These are phyloP conservation scores for Crepidotus variabilis DNA, from an alignment of 768 basidiomycete genomes.

Conservation along the genomic window DNA sequence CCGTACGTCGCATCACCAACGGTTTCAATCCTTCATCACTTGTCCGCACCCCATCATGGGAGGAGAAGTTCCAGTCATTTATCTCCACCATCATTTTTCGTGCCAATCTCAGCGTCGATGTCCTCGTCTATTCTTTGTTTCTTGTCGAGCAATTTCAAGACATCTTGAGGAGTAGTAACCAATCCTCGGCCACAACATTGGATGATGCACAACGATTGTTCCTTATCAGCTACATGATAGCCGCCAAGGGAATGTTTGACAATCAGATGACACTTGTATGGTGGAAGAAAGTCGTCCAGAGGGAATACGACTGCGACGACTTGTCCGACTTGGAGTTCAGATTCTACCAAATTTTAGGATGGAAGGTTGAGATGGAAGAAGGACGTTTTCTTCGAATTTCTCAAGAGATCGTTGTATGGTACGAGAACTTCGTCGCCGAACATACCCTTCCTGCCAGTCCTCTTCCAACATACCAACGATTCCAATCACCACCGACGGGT, in stretches of 20 bases:
- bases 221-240: conserved; percentile 14
- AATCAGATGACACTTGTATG: conserved; percentile 7
- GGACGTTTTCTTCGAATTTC: conserved; percentile 6
- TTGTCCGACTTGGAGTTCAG: conserved; percentile 9
- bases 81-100: conserved; percentile 12
- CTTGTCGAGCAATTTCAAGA: conserved; percentile 12
- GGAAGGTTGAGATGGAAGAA: conserved; percentile 12
- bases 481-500: not conserved
- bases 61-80: conserved; percentile 7
- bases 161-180: not conserved
- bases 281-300: conserved; percentile 10
- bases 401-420: conserved; percentile 9
- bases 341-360: conserved; percentile 13
- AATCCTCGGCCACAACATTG: conserved; percentile 3
- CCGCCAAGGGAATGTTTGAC: conserved; percentile 14
- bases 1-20: conserved; percentile 8
- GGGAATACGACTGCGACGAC: conserved; percentile 9
- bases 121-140: conserved; percentile 11
- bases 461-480: conserved; percentile 13
- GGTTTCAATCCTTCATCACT: conserved; percentile 5
- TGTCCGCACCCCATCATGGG: conserved; percentile 1
- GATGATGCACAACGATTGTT: conserved; percentile 15
- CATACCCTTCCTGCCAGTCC: conserved; percentile 12
- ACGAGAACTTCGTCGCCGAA: conserved; percentile 6
- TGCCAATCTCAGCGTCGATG: conserved; percentile 8